These are phyloP conservation scores for Cyberlindnera euphorbiiphila DNA, from an alignment of 805 yeast species.

Conservation along the genomic window DNA sequence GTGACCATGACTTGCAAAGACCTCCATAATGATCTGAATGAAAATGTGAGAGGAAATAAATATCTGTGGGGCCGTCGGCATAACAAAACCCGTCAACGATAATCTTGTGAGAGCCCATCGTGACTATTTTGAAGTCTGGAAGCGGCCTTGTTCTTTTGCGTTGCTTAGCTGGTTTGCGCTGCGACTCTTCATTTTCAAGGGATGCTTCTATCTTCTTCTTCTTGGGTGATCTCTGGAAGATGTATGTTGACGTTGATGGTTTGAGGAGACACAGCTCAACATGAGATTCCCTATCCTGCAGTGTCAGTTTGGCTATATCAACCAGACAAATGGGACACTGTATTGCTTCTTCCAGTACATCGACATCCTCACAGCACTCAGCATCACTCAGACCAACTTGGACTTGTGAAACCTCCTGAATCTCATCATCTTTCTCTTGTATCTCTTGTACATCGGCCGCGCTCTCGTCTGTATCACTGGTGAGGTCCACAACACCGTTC, in stretches of 20 bases:
- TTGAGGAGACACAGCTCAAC: slow-evolving; percentile 47
- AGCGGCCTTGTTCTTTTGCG: slow-evolving; percentile 16
- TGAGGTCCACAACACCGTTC: slow-evolving; percentile 15
- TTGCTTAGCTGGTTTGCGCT: slow-evolving; percentile 25
- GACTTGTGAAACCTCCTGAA: background rate
- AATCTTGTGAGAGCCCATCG: slow-evolving; percentile 38
- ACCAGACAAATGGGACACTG: slow-evolving; percentile 52
- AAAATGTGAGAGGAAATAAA: slow-evolving; percentile 74
- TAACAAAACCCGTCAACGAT: slow-evolving; percentile 68
- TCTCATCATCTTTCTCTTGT: background rate
- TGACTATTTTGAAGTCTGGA: slow-evolving; percentile 52
- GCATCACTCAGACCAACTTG: background rate
- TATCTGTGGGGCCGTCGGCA: slow-evolving; percentile 40
- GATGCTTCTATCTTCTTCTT: slow-evolving; percentile 19
- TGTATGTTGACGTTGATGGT: slow-evolving; percentile 21
- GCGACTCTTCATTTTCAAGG: slow-evolving; percentile 25
- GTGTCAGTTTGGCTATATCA: slow-evolving; percentile 34
- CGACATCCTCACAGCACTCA: background rate
- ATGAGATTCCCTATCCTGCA: slow-evolving; percentile 46
- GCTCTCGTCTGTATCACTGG: slow-evolving; percentile 7
- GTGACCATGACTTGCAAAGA: slow-evolving; percentile 68
- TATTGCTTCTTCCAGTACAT: slow-evolving; percentile 1
- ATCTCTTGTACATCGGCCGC: background rate
- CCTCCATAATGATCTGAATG: slow-evolving; percentile 97
- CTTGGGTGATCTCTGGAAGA: slow-evolving; percentile 29